These are phyloP conservation scores for Paracamarosporium sp. DNA, from an alignment of 2,329 filamentous ascomycete genomes.

Conservation along the genomic window DNA sequence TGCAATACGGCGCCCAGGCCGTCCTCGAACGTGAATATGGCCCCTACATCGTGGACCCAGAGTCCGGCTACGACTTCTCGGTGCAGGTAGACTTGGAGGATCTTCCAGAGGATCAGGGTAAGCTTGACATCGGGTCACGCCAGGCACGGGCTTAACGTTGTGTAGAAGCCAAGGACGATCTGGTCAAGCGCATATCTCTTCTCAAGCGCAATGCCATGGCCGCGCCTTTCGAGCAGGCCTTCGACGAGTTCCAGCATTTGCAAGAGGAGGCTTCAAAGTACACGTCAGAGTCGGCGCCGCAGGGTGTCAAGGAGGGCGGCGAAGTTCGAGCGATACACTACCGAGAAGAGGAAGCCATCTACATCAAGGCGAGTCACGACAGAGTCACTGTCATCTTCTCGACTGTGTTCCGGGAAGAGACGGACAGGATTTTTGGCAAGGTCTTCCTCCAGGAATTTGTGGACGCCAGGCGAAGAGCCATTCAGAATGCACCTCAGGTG, in stretches of 20 bases:
- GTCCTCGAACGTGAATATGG: constrained; percentile 96
- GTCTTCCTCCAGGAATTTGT: constrained; percentile 99
- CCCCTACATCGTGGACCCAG: constrained; percentile 83
- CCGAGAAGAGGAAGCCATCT: constrained; percentile 98
- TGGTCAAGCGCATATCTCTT: constrained; percentile 86
- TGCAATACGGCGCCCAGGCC: constrained; percentile 89
- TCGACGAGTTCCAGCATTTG: constrained; percentile 86
- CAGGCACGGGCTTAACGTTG: constrained; percentile 18
- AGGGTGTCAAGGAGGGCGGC: constrained; percentile 87
- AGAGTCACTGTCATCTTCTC: constrained; percentile 99
- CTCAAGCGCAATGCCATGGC: constrained; percentile 99
- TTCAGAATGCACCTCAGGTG: constrained; percentile 98
- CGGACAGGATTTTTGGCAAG: constrained; percentile 95
- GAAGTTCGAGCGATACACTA: constrained; percentile 97
- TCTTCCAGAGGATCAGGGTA: constrained; percentile 80
- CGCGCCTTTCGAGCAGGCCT: constrained; percentile 95
- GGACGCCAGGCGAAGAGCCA: constrained; percentile 89
- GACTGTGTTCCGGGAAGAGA: constrained; percentile 97
- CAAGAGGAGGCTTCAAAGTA: constrained; percentile 90
- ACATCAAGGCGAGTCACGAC: constrained; percentile 96
- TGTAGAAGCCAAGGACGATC: constrained; percentile 80
- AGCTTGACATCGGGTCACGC: constrained; percentile 12
- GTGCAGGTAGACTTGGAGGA: constrained; percentile 87
- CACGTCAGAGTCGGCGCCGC: constrained; percentile 90
- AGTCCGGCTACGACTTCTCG: constrained; percentile 95